Conservation (phyloP, 2,329 filamentous ascomycete genomes). For the Diplodia corticola region DNA sequence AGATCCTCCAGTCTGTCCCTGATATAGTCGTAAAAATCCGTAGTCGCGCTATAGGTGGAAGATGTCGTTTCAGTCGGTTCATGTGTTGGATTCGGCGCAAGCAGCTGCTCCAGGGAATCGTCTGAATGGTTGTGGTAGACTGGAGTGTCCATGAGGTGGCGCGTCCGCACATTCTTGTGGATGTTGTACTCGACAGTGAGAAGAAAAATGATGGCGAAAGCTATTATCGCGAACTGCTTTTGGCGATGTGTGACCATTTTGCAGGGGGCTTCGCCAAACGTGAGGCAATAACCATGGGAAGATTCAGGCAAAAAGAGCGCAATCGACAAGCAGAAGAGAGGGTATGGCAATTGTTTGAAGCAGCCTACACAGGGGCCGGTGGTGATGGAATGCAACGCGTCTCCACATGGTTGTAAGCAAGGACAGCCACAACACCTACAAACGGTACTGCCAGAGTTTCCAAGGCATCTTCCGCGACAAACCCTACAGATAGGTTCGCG, state of each 20-base stretch:
- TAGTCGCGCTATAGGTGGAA: neutral
- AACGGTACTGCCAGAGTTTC: neutral
- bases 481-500: neutral
- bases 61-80: neutral
- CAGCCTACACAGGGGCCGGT: neutral
- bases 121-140: neutral
- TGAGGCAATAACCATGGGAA: neutral
- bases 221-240: neutral
- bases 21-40: neutral
- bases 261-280: neutral
- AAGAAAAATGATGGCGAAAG: conserved; percentile 1
- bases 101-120: neutral
- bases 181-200: neutral
- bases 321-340: neutral
- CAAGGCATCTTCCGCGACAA: neutral
- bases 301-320: neutral
- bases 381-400: conserved; percentile 9
- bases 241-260: conserved; percentile 9
- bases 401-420: conserved; percentile 13
- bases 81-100: neutral
- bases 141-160: neutral
- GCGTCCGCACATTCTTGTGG: neutral
- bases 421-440: neutral
- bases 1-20: neutral
- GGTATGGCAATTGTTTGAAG: neutral